Conservation (phyloP, 129 eudicot genomes). For the Helianthus annuus region DNA sequence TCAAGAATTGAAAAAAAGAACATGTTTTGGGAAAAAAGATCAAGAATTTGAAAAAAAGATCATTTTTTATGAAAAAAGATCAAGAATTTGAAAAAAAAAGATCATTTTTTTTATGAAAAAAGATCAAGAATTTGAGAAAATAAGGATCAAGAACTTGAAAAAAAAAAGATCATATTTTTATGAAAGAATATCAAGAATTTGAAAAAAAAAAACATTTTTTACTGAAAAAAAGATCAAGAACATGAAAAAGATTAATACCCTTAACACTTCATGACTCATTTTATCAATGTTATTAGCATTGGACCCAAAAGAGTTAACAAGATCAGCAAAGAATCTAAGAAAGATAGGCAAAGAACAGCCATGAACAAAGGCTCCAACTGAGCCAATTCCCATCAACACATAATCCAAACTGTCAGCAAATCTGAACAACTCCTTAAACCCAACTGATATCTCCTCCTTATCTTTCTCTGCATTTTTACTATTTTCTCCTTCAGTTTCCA, state of each 20-base stretch:
- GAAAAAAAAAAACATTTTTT: not conserved
- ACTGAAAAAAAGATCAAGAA: not conserved
- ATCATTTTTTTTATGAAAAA: not conserved
- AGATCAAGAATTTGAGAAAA: not conserved
- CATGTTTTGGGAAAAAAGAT: no score
- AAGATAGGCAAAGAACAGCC: conserved; percentile 89
- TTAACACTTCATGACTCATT: conserved; percentile 47
- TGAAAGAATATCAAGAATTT: not conserved
- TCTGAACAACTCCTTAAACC: conserved; percentile 73
- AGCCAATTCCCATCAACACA: conserved; percentile 79
- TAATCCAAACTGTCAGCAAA: conserved; percentile 88
- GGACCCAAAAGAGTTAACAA: conserved; percentile 92
- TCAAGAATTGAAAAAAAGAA: not conserved
- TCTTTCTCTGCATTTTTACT: conserved; percentile 36
- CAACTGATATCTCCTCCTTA: conserved; percentile 39
- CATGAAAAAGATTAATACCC: conserved; percentile 6
- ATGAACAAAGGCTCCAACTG: conserved; percentile 94
- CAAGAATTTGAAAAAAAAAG: not conserved
- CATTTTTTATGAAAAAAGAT: not conserved
- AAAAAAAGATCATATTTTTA: not conserved
- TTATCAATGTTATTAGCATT: conserved; percentile 83
- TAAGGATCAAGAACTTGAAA: not conserved
- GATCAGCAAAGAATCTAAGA: conserved; percentile 86
- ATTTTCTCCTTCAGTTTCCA: conserved; percentile 33
- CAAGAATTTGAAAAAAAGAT: not conserved